phyloP scores from a whole-genome alignment of 2,329 filamentous ascomycete genomes.

The Ophiosphaerella herpotricha region DNA sequence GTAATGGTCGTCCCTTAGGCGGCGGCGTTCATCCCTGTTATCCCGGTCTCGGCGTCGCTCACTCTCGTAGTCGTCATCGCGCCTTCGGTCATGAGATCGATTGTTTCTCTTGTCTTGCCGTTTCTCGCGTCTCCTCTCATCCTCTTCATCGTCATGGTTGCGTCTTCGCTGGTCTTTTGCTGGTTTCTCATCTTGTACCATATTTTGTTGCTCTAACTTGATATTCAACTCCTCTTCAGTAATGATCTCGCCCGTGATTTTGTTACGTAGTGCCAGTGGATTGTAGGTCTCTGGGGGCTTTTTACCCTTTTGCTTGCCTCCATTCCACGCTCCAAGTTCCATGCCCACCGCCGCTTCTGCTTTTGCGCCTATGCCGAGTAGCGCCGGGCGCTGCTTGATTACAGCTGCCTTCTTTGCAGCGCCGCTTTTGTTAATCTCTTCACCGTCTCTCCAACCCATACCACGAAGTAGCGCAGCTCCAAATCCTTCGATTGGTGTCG shows the following conservation, averaged over 20 bases:
- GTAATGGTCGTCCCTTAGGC: slow-evolving; percentile 2
- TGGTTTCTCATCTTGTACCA: slow-evolving; percentile 47
- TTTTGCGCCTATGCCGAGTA: slow-evolving; percentile 88
- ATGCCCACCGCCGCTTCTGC: slow-evolving; percentile 65
- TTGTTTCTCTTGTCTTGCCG: slow-evolving; percentile 3
- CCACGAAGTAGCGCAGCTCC: slow-evolving; percentile 86
- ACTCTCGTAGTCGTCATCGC: slow-evolving; percentile 18
- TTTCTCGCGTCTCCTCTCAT: slow-evolving; percentile 21
- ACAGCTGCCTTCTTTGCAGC: slow-evolving; percentile 60
- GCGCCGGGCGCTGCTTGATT: slow-evolving; percentile 73
- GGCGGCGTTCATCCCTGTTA: background rate
- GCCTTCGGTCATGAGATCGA: slow-evolving; percentile 11
- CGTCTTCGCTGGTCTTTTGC: slow-evolving; percentile 15
- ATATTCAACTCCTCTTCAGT: slow-evolving; percentile 65
- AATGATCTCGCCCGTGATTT: slow-evolving; percentile 64
- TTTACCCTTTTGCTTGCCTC: slow-evolving; percentile 55
- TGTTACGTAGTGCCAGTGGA: slow-evolving; percentile 65
- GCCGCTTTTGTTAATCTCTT: slow-evolving; percentile 59
- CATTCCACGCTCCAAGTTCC: slow-evolving; percentile 74
- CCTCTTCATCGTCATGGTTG: slow-evolving; percentile 7
- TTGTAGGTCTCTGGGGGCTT: slow-evolving; percentile 59
- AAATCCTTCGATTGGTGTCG: slow-evolving; percentile 92
- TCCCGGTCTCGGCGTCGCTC: slow-evolving; percentile 12
- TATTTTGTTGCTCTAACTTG: slow-evolving; percentile 55
- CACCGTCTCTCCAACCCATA: slow-evolving; percentile 89